Percentiles rank a stretch among this genome's conserved stretches.
phyloP scores from a whole-genome alignment of 768 basidiomycete genomes.

The Butyriboletus loyo region DNA sequence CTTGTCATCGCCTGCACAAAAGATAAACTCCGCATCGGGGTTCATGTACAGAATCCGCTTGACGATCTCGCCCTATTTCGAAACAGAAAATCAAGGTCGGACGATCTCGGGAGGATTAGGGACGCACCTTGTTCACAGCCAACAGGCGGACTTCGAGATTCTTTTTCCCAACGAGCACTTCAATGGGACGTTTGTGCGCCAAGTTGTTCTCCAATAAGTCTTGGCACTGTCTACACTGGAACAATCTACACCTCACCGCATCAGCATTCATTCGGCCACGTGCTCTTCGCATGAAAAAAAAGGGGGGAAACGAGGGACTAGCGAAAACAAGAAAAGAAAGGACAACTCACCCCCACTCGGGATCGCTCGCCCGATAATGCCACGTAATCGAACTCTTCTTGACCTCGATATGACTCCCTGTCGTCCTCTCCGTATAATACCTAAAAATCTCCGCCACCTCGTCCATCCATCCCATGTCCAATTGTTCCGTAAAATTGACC shows the following conservation, averaged over 20 bases:
- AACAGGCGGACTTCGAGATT: constrained; percentile 95
- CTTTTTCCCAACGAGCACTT: constrained; percentile 97
- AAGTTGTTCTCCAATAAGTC: constrained; percentile 94
- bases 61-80: constrained; percentile 82
- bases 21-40: constrained; percentile 92
- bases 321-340: not conserved
- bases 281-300: not conserved
- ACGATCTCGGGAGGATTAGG: not conserved
- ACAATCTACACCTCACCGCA: constrained; percentile 46
- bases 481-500: constrained; percentile 82
- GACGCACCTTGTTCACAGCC: constrained; percentile 82
- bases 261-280: not conserved
- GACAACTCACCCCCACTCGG: constrained; percentile 87
- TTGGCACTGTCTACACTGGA: constrained; percentile 96
- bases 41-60: constrained; percentile 90
- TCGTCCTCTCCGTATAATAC: constrained; percentile 96
- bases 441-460: constrained; percentile 95
- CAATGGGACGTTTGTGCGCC: constrained; percentile 90
- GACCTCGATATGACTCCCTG: constrained; percentile 92
- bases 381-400: constrained; percentile 98
- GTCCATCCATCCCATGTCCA: constrained; percentile 98
- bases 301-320: not conserved
- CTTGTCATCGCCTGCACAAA: constrained; percentile 99
- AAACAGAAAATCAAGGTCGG: not conserved
- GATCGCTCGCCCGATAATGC: constrained; percentile 93